Conservation (phyloP, 129 eudicot species). For the Flaveria sonorensis region DNA sequence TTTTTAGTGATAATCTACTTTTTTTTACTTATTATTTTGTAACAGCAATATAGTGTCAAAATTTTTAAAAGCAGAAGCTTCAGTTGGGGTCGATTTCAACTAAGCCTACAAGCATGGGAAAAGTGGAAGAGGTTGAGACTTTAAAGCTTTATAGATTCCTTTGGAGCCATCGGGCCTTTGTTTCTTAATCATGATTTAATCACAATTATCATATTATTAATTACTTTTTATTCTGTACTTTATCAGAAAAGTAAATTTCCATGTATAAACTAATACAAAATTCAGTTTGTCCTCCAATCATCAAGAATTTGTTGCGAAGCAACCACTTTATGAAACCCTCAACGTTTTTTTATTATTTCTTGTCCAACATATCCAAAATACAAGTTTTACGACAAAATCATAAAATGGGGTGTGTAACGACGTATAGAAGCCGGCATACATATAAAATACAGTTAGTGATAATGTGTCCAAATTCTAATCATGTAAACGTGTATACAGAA, state of each 20-base stretch:
- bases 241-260: not conserved
- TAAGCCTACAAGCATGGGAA: slow-evolving; percentile 31
- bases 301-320: slow-evolving; percentile 21
- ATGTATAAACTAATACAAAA: slow-evolving; percentile 10
- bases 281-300: slow-evolving; percentile 21
- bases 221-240: slow-evolving; percentile 3
- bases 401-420: not conserved
- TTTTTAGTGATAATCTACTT: too few relatives aligned
- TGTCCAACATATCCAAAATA: not conserved
- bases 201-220: slow-evolving; percentile 10
- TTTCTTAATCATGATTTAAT: slow-evolving; percentile 29
- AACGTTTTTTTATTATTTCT: not conserved
- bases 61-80: not conserved
- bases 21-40: too few relatives aligned
- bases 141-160: slow-evolving; percentile 34
- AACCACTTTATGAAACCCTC: slow-evolving; percentile 12
- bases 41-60: not conserved
- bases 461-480: too few relatives aligned
- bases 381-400: not conserved
- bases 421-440: slow-evolving; percentile 5
- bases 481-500: too few relatives aligned
- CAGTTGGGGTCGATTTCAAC: slow-evolving; percentile 21
- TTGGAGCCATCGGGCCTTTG: slow-evolving; percentile 17
- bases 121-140: slow-evolving; percentile 16
- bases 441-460: too few relatives aligned